Base-by-base conservation (phyloP, 768 basidiomycete genomes). In the Pleurotus salmoneostramineus region DNA sequence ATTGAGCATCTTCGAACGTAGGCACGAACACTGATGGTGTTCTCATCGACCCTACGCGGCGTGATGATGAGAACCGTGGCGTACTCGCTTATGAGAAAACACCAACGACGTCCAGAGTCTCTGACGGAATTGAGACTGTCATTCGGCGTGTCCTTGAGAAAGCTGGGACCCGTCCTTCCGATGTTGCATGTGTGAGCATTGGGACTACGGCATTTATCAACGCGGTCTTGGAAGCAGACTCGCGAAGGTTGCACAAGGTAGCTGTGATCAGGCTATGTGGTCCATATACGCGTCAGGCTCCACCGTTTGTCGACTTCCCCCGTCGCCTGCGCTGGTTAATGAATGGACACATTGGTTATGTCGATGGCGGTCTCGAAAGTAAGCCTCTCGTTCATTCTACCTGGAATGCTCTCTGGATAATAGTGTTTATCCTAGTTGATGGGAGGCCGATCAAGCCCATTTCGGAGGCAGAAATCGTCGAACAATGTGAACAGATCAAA, bases 131-230 rank as follows among this genome's bases (percentile, higher is more conserved):
- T 52, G 81, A 82, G 54, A 59, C 63, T 3, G 84, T 82, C 0
- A 72, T 87, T 15, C 69, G 71, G 10, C 68, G 68, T 1, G 77
- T 84, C 4, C 68, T 87, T 49, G 61, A 71, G 40, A 65, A 71
- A 6, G 74, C 71, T 17, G 64, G 65, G 1, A 64, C 78, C 4
- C 66, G 74, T 50, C 64, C 66, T 14, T 62, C 50, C 1, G 62
- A 74, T 1, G 72, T 87, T 35, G 71, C 80, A 50, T 78, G 80
- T 5, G 64, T 87, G 59, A 76, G 81, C 35, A 82, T 88, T 59
- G 86, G 87, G 35, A 87, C 85, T 0, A 87, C 85, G 0, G 83
- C 82, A 50, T 83, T 83, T 58, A 73, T 84, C 27, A 84, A 88
- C 60, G 83, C 84, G 1, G 77, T 88, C 2, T 74, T 88, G 14